A percentile compares a stretch with the other conserved stretches of the same genome.
Conservation (phyloP, 768 basidiomycete species). For the Terana coerulea region DNA sequence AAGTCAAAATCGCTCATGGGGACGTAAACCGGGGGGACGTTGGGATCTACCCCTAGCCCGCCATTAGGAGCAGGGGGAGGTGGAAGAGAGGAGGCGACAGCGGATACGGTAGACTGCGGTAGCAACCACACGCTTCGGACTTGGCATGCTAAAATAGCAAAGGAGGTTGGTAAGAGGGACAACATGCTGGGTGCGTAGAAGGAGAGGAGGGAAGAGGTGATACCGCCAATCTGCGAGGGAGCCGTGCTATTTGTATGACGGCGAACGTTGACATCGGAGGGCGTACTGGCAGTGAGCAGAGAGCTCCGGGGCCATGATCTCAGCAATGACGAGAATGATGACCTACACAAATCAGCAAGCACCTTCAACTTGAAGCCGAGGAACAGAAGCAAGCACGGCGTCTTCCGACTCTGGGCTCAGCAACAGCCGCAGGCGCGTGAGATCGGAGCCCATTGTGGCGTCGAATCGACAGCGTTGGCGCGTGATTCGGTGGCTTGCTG, state of each 20-base stretch:
- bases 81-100: neutral
- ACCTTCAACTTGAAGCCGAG: no score
- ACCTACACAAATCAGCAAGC: neutral
- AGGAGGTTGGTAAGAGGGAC: neutral
- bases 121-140: no score
- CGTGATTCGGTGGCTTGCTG: no score
- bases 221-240: no score
- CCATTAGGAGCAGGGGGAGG: slow-evolving; percentile 19
- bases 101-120: neutral
- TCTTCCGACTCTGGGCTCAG: no score
- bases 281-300: neutral
- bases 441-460: no score
- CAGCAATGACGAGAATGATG: neutral
- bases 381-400: no score
- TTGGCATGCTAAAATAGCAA: neutral
- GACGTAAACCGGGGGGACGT: slow-evolving; percentile 26
- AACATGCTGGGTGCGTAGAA: neutral
- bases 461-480: no score
- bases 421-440: no score
- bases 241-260: no score
- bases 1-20: slow-evolving; percentile 43
- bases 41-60: slow-evolving; percentile 24
- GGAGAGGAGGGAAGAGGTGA: no score
- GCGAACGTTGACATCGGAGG: neutral
- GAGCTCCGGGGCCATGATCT: neutral